Evolutionary conservation across 1,284 basidiomycete genomes (phyloP).

Genomic region (Irpex sp.): DNA sequence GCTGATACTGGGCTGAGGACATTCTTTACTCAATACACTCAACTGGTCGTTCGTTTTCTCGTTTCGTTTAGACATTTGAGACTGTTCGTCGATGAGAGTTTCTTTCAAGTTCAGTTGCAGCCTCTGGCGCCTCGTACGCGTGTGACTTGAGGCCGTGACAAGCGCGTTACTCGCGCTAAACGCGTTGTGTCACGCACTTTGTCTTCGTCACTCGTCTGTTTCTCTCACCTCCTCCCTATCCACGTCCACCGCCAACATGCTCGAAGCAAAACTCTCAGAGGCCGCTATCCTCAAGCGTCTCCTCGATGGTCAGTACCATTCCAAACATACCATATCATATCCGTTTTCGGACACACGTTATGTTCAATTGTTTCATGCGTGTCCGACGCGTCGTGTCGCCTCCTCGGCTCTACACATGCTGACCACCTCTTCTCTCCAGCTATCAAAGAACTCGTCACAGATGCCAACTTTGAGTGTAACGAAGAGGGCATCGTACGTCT

Average conservation of each 20-base stretch:
- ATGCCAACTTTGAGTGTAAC: slow-evolving; percentile 97
- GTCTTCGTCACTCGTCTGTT: background rate
- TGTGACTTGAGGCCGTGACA: too few relatives aligned
- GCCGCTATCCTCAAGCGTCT: slow-evolving; percentile 83
- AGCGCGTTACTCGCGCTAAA: background rate
- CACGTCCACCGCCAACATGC: slow-evolving; percentile 45
- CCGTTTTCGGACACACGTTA: background rate
- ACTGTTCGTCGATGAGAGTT: too few relatives aligned
- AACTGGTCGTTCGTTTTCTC: too few relatives aligned
- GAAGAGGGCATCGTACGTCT: slow-evolving; percentile 83
- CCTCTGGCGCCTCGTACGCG: too few relatives aligned
- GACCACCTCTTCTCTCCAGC: slow-evolving; percentile 42
- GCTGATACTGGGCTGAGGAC: too few relatives aligned
- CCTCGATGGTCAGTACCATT: slow-evolving; percentile 63
- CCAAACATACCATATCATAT: background rate
- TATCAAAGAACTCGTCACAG: slow-evolving; percentile 95
- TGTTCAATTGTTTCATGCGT: background rate
- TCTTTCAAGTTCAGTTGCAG: too few relatives aligned
- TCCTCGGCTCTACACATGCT: background rate
- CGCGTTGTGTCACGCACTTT: background rate
- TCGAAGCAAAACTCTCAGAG: slow-evolving; percentile 85
- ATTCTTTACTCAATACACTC: too few relatives aligned
- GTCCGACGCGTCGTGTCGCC: background rate
- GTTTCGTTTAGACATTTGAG: too few relatives aligned
- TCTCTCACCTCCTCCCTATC: background rate